A percentile compares a stretch with the other conserved stretches of the same genome.
Evolutionary conservation across 768 basidiomycete genomes (phyloP).

Genomic region (Serendipita sp.): DNA sequence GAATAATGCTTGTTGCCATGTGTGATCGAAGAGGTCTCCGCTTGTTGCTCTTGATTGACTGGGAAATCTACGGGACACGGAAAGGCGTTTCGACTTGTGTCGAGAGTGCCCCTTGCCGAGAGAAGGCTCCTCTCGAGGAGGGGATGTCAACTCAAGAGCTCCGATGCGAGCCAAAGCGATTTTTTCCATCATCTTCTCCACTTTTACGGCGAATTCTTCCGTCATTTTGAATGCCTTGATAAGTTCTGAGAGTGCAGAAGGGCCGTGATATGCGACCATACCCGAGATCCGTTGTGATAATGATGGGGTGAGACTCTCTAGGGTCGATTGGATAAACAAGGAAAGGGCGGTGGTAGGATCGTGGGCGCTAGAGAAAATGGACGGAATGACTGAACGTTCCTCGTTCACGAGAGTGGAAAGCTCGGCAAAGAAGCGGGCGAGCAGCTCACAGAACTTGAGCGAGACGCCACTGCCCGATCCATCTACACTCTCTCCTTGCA

Average conservation of each 20-base stretch:
- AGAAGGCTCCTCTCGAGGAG: not conserved
- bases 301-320: constrained; percentile 67
- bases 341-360: constrained; percentile 65
- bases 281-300: constrained; percentile 63
- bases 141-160: not conserved
- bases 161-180: constrained; percentile 24
- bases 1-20: constrained; percentile 83
- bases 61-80: constrained; percentile 22
- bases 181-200: constrained; percentile 67
- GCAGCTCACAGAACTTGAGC: constrained; percentile 43
- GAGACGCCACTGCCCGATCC: constrained; percentile 4
- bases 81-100: constrained; percentile 19
- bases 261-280: constrained; percentile 47
- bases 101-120: constrained; percentile 11
- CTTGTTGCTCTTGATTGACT: constrained; percentile 15
- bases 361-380: constrained; percentile 53
- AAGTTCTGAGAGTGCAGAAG: constrained; percentile 48
- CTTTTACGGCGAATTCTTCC: constrained; percentile 62
- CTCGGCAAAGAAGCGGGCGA: constrained; percentile 55
- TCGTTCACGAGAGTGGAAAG: constrained; percentile 49
- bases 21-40: constrained; percentile 28
- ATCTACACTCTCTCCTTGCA: constrained; percentile 31
- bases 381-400: constrained; percentile 58
- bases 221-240: constrained; percentile 58
- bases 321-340: constrained; percentile 63